Conservation (phyloP, 441 rosid genomes). For the Mallotus japonicus region DNA sequence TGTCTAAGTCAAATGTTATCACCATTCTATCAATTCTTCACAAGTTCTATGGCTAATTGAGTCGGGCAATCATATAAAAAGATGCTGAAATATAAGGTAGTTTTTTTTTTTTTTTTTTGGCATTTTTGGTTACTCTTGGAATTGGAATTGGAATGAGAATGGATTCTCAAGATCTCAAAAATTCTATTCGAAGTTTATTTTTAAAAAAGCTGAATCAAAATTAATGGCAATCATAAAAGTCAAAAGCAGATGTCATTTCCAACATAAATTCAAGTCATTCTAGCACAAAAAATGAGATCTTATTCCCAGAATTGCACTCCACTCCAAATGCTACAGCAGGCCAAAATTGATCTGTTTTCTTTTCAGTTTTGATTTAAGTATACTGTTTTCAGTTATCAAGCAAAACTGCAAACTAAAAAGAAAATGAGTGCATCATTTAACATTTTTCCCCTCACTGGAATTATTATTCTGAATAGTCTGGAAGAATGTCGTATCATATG, state of each 20-base stretch:
- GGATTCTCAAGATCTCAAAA: background rate
- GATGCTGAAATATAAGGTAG: background rate
- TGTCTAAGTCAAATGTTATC: background rate
- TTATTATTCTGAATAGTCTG: background rate
- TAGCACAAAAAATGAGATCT: no score
- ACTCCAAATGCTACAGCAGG: no score
- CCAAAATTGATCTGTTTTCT: no score
- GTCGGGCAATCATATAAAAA: background rate
- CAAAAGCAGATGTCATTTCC: no score
- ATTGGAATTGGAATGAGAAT: background rate
- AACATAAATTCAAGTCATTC: no score
- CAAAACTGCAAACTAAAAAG: background rate
- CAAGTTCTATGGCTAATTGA: background rate
- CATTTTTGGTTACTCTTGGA: background rate
- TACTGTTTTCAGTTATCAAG: background rate
- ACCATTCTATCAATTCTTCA: background rate
- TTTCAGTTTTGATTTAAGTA: background rate
- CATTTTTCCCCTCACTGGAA: background rate
- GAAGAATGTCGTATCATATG: constrained; percentile 1
- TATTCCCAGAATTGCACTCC: no score
- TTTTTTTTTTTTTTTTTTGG: background rate
- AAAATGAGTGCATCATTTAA: background rate
- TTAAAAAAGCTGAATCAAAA: no score
- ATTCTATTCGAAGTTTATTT: background rate
- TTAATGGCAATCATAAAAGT: no score